Evolutionary conservation across 805 yeast species (phyloP), one percentile per base, ranked within the genome.

Genomic region (Limtongia smithiae): DNA sequence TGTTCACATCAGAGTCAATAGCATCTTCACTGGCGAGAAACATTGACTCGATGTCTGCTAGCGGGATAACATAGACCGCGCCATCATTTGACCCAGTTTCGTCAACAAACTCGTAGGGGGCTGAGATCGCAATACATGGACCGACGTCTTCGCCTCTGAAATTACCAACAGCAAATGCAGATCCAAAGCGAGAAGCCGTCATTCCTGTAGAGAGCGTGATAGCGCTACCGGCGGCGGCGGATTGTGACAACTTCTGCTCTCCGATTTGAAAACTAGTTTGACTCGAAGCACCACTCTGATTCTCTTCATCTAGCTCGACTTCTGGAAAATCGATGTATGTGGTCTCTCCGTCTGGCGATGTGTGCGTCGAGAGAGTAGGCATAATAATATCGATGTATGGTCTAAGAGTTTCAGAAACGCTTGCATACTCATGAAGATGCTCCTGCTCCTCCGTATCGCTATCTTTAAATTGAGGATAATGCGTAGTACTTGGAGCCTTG

Each of bases 111-210:
- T 78, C 81, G 48, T 62, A 68, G 2, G 77, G 78, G 1, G 83
- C 73, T 1, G 81, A 73, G 1, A 80, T 68, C 0, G 81, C 83
- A 4, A 79, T 39, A 11, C 76, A 70, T 0, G 68, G 66, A 24
- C 66, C 64, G 5, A 53, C 44, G 15, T 63, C 65, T 12, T 64
- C 62, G 4, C 65, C 63, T 7, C 71, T 57, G 49, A 72, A 75
- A n/a, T 68, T 62, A 0, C 81, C 80, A 2, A 70, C 41, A 1
- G 69, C 65, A 2, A 79, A 40, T 4, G 72, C 65, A 1, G 70
- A 58, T 0, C 84, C 85, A 63, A 80, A 80, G 18, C 70, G 67
- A 0, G 74, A 71, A 12, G 65, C 65, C 5, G 60, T 47, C 27
- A 65, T 37, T 4, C 52, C 51, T 14, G 46, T 51, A 9, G 49